phyloP scores from a whole-genome alignment of 495 filamentous ascomycete species.

The Penicillium ochrochloron region DNA sequence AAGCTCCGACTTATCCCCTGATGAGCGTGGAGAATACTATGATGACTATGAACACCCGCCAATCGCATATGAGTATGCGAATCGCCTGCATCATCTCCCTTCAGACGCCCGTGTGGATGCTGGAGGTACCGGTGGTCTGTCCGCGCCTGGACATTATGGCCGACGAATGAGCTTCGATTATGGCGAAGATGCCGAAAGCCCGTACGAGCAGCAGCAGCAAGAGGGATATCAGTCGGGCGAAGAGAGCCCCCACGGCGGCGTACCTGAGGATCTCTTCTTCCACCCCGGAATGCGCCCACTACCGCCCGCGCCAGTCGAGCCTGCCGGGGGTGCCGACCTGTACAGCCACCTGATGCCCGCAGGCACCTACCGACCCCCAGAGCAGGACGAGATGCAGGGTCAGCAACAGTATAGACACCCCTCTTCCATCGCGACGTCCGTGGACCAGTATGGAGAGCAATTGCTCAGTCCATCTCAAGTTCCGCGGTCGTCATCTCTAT shows the following conservation, averaged over 20 bases:
- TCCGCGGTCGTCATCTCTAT: constrained; percentile 84
- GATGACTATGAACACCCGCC: constrained; percentile 50
- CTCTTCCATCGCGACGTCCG: constrained; percentile 44
- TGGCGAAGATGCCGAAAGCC: constrained; percentile 70
- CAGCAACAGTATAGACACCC: constrained; percentile 50
- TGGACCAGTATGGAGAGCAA: constrained; percentile 51
- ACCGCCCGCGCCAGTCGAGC: constrained; percentile 73
- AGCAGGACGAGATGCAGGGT: constrained; percentile 39
- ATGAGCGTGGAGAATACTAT: constrained; percentile 37
- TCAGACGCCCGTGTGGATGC: constrained; percentile 71
- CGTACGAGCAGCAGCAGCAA: constrained; percentile 54
- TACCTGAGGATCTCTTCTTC: constrained; percentile 89
- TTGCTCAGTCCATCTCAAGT: constrained; percentile 59
- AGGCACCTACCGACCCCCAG: constrained; percentile 56
- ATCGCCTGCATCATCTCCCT: constrained; percentile 63
- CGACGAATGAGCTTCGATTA: constrained; percentile 90
- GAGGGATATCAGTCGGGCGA: constrained; percentile 56
- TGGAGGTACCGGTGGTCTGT: constrained; percentile 81
- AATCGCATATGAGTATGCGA: constrained; percentile 55
- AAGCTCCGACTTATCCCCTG: constrained; percentile 43
- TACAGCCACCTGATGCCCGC: constrained; percentile 59
- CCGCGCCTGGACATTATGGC: constrained; percentile 66
- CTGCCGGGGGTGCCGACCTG: constrained; percentile 47
- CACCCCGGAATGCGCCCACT: constrained; percentile 84
- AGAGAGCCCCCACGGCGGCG: constrained; percentile 61